Evolutionary conservation across 164 flowering plant genomes (phyloP), one percentile per base, ranked within the genome.

Genomic region (Stephania yunnanensis): DNA sequence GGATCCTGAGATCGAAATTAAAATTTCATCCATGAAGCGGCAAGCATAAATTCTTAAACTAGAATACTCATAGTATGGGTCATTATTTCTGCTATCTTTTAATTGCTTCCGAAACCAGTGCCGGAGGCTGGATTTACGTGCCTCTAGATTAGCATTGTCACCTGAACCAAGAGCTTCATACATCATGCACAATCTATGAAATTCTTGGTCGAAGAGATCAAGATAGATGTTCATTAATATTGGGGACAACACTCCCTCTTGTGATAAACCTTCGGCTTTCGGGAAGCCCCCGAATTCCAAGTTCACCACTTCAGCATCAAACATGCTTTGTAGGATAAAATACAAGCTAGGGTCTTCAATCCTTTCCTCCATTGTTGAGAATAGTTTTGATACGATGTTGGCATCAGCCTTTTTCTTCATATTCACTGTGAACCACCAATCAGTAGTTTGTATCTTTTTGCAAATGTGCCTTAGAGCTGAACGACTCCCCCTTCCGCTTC

Each of bases 191-290:
- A 91, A 71, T 73, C 82, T 86, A 73, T 79, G 85, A 48, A 95
- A 74, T 75, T 93, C 95, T 25, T 75, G 81, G 76, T 95, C 98
- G 79, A 95, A 88, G 44, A 80, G 85, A 74, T 86, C 92, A 76
- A 95, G 95, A 84, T 91, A 95, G 67, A 95, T 84, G 79, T 95
- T 93, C 85, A 89, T 89, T 75, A 95, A 80, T 72, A 93, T 87
- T 71, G 98, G 95, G n/a, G 92, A 89, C 74, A 95, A 77, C 1
- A 87, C 83, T 52, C 98, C 99, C 79, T 95, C 99, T 78, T 95
- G 99, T 20, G 99, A 98, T 75, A 95, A 95, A 61, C 99, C 99
- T 53, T 92, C 95, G 70, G 97, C 99, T 83, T 95, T 95, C 8
- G 92, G 87, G 78, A 87, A 95, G 36, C 92, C 92, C 52, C 99